Base-by-base conservation (phyloP, 2,329 filamentous ascomycete species). In the Cadophora gregata region DNA sequence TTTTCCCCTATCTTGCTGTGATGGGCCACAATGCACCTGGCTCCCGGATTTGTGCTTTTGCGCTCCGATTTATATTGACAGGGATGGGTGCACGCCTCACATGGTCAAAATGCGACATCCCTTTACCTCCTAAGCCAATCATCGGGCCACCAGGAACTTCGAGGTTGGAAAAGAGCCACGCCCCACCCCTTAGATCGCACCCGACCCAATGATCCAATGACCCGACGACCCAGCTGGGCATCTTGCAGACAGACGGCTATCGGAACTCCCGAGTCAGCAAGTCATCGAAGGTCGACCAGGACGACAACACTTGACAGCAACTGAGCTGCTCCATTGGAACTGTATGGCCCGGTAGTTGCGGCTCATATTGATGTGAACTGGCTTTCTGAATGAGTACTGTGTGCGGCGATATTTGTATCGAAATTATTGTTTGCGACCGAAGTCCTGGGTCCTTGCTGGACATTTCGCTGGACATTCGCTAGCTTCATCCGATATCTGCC, bases 251-350 rank as follows among this genome's bases (percentile, higher is more conserved):
- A 21, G 55, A 33, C n/a, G n/a, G n/a, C n/a, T 16, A 25, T 25
- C 55, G 55, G 55, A 36, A 58, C 55, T 14, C 36, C 55, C 55
- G 55, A 58, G 55, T 58, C 55, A 58, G 55, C 55, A 33, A 56
- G 9, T 29, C 50, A 53, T 29, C 9, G 42, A 21, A 2, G 10
- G 19, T 7, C 14, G 19, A 42, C 12, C 4, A 47, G n/a, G 2
- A n/a, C n/a, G 19, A 21, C n/a, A n/a, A 47, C 38, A 16, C 10
- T 42, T 42, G 38, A 42, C 7, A 38, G 38, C 12, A 42, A 42
- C 19, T 42, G 38, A 42, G 16, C 14, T 16, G 12, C 16, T n/a
- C 19, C 42, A 7, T 45, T n/a, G 16, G 4, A n/a, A 45, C 42
- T 45, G 19, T 7, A 21, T 42, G 6, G n/a, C n/a, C n/a, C 14